A percentile compares a stretch with the other conserved stretches of the same genome.
phyloP scores from a whole-genome alignment of 345 rosid species.

The Brassica cretica region DNA sequence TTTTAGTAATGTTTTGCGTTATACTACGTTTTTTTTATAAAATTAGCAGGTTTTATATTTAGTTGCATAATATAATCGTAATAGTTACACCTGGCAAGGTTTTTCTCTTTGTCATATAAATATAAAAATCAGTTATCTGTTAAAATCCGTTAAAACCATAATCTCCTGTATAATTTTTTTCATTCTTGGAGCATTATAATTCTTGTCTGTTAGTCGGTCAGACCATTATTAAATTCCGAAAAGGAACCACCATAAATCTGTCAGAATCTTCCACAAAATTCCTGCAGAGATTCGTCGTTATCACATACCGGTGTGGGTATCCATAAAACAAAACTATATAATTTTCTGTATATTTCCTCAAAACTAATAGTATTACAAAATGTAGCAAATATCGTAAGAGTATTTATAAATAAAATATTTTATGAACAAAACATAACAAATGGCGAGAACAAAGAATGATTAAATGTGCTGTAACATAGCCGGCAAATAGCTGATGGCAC shows the following conservation, averaged over 20 bases:
- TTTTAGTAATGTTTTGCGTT: neutral
- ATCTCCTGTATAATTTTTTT: neutral
- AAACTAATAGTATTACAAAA: neutral
- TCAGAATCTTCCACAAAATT: slow-evolving; percentile 24
- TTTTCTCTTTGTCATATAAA: neutral
- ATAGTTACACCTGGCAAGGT: neutral
- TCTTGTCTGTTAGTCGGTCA: neutral
- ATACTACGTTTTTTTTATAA: too few relatives aligned
- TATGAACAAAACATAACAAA: slow-evolving; percentile 23
- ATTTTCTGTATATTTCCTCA: neutral
- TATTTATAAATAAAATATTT: neutral
- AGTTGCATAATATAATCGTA: neutral
- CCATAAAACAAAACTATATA: neutral
- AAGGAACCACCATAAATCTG: neutral
- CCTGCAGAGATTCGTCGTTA: slow-evolving; percentile 24
- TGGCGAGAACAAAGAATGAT: neutral
- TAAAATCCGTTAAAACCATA: neutral
- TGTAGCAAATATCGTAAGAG: neutral
- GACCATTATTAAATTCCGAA: neutral
- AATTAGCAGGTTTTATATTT: neutral
- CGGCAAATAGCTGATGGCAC: slow-evolving; percentile 40
- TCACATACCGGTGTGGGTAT: neutral
- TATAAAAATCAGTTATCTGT: neutral
- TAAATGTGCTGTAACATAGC: slow-evolving; percentile 35
- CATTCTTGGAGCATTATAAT: neutral